Base-by-base conservation (phyloP, 768 basidiomycete species). In the Zangia roseola region DNA sequence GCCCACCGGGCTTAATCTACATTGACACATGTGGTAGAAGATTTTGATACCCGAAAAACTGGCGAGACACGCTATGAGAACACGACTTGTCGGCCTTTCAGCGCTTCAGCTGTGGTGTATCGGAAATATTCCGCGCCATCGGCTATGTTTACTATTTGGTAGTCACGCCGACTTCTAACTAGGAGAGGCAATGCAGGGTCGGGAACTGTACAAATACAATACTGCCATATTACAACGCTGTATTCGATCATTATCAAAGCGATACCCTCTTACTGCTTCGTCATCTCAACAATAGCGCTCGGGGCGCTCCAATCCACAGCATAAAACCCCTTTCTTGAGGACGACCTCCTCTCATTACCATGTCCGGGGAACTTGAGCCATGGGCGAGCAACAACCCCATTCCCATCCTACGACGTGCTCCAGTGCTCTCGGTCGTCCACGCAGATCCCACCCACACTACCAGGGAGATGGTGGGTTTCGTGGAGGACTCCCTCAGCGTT, bases 391-490 rank as follows among this genome's bases (percentile, higher is more conserved):
- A 42, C 17, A 20, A 37, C 34, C 52, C 62, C 14, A 50, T 31
- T 26, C 67, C 64, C 14, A 49, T 63, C 25, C 57, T 77, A 5
- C 69, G 63, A 41, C 67, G 76, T n/a, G 74, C 75, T 2, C 65
- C 64, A 12, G 68, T 62, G 44, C 51, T 77, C 39, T 49, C 68
- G 31, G 63, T 64, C n/a, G 64, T 61, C 52, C 65, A 64, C 19
- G 60, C 62, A 33, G 62, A 66, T 24, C 62, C 59, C 24, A 53
- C 57, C 5, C 43, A 10, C 12, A 45, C 19, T 23, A 19, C 41
- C 28, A 35, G 23, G 30, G 55, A 60, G 20, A 42, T 40, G 17
- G 17, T 49, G 12, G 31, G 12, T 3, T 50, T 52, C 26, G 31
- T 46, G 5, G 48, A 13, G 31, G 28, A 56, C 33, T 2, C 25